phyloP scores from a whole-genome alignment of 2,329 filamentous ascomycete genomes.

The Stachybotrys elegans region DNA sequence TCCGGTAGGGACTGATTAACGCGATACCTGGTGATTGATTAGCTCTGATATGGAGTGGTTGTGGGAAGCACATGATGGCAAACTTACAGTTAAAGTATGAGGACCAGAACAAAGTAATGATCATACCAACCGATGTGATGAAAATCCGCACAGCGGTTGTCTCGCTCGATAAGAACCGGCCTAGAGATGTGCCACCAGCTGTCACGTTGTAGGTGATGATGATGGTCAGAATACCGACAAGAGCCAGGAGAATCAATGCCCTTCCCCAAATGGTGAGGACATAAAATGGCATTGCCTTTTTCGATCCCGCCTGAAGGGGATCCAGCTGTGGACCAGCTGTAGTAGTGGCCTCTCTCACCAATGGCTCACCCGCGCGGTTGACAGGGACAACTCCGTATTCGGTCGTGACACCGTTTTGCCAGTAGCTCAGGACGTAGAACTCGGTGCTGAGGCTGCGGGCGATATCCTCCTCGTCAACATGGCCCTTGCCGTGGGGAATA shows the following conservation, averaged over 20 bases:
- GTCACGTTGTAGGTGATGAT: background rate
- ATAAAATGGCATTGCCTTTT: background rate
- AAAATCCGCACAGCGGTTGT: background rate
- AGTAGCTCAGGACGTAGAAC: background rate
- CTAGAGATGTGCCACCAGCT: background rate
- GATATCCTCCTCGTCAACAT: background rate
- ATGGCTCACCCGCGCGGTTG: background rate
- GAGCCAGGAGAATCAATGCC: background rate
- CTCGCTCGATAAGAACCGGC: background rate
- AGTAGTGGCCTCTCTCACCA: background rate
- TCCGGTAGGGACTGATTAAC: constrained; percentile 37
- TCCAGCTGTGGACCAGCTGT: background rate
- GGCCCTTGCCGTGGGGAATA: background rate
- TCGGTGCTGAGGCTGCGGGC: background rate
- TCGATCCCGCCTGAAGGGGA: background rate
- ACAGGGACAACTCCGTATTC: background rate
- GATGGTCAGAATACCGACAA: background rate
- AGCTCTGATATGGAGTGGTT: background rate
- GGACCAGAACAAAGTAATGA: background rate
- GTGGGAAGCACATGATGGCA: background rate
- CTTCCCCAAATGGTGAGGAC: background rate
- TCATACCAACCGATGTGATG: background rate
- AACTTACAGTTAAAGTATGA: background rate
- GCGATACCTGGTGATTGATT: constrained; percentile 40
- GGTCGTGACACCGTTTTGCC: background rate